These are phyloP conservation scores for Infundibulicybe gibba DNA, from an alignment of 768 basidiomycete genomes.

Conservation along the genomic window DNA sequence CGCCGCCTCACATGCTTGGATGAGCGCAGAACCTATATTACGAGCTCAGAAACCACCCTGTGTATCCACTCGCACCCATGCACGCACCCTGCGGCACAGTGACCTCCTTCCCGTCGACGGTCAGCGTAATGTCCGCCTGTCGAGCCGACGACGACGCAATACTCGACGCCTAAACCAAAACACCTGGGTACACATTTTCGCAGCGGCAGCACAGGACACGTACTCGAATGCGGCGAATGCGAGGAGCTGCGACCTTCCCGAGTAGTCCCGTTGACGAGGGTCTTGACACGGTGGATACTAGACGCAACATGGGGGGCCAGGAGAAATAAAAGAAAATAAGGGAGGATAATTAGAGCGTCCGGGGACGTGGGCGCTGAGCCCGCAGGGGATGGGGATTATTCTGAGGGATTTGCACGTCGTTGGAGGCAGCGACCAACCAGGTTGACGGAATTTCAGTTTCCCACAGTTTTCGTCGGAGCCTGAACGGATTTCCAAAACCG, in stretches of 20 bases:
- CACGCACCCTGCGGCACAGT: conserved; percentile 90
- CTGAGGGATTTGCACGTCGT: conserved; percentile 38
- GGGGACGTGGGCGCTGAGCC: conserved; percentile 27
- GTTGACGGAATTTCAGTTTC: conserved; percentile 36
- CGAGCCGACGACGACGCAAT: conserved; percentile 65
- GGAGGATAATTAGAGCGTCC: conserved; percentile 16
- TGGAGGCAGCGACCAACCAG: conserved; percentile 42
- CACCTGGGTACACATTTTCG: conserved; percentile 4
- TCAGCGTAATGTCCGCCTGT: conserved; percentile 83
- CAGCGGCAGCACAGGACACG: neutral
- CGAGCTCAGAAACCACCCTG: neutral
- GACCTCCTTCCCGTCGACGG: conserved; percentile 96
- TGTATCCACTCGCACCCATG: conserved; percentile 1
- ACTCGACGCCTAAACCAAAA: conserved; percentile 46
- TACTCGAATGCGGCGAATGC: conserved; percentile 25
- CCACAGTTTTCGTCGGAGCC: conserved; percentile 20
- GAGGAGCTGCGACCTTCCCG: conserved; percentile 55
- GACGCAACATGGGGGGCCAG: conserved; percentile 53
- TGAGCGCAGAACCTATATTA: conserved; percentile 79
- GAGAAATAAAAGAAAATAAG: conserved; percentile 11
- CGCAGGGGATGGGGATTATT: conserved; percentile 25
- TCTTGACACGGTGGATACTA: conserved; percentile 58
- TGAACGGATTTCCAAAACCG: conserved; percentile 23
- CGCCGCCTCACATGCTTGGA: conserved; percentile 93
- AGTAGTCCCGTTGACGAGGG: conserved; percentile 67